These are phyloP conservation scores for Linaria vulgaris DNA, from an alignment of 257 asterid species.

Conservation along the genomic window DNA sequence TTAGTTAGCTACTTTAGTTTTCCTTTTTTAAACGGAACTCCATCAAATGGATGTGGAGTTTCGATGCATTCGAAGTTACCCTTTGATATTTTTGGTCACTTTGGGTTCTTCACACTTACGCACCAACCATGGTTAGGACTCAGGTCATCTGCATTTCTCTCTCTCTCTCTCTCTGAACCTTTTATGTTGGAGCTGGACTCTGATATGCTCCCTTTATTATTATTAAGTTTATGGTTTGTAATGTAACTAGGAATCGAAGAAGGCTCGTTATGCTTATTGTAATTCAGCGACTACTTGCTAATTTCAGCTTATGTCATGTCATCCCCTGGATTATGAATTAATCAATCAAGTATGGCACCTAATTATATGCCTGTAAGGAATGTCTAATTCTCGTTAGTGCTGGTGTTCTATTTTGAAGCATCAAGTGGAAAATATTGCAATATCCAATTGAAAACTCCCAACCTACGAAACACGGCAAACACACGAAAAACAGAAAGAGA, in stretches of 20 bases:
- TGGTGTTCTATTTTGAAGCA: background rate
- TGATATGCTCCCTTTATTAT: conserved; percentile 35
- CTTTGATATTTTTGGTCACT: conserved; percentile 59
- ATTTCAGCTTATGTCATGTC: conserved; percentile 22
- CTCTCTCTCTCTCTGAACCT: conserved; percentile 20
- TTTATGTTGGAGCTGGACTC: conserved; percentile 30
- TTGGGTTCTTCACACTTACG: conserved; percentile 46
- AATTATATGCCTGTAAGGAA: conserved; percentile 9
- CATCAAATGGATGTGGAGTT: conserved; percentile 56
- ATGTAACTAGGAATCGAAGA: conserved; percentile 40
- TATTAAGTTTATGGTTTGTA: conserved; percentile 54
- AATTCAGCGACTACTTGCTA: conserved; percentile 34
- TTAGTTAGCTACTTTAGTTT: conserved; percentile 18
- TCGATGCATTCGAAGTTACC: conserved; percentile 55
- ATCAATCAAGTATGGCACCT: conserved; percentile 17
- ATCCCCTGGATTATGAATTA: conserved; percentile 19
- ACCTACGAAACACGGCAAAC: no score
- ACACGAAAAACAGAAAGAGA: no score
- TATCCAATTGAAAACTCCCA: background rate
- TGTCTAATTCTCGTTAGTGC: background rate
- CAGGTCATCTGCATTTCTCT: conserved; percentile 43
- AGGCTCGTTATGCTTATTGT: conserved; percentile 34
- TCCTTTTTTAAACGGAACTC: conserved; percentile 46
- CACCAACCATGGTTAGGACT: conserved; percentile 93
- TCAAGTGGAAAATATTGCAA: background rate